Evolutionary conservation across 2,329 filamentous ascomycete genomes (phyloP).

Genomic region (Bipolaris victoriae): DNA sequence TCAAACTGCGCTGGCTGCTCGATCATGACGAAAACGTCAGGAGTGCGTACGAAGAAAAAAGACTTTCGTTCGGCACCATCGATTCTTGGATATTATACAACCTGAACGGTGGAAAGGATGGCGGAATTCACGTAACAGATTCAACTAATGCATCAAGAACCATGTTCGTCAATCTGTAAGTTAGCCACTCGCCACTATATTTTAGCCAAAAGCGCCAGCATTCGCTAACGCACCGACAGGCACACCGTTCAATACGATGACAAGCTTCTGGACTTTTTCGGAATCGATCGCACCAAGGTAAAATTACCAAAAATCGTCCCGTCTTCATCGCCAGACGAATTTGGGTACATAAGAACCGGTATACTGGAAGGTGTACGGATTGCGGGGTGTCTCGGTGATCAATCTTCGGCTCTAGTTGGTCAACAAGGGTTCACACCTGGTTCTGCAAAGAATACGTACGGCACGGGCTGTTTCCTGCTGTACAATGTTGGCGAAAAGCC

Average conservation of each 20-base stretch:
- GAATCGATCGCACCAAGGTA: constrained; percentile 73
- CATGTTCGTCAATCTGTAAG: constrained; percentile 86
- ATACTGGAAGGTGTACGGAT: constrained; percentile 73
- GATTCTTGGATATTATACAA: constrained; percentile 88
- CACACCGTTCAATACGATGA: constrained; percentile 81
- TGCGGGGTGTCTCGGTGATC: constrained; percentile 84
- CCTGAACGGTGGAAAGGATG: constrained; percentile 74
- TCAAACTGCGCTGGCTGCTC: constrained; percentile 84
- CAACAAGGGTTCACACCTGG: constrained; percentile 84
- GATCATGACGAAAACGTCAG: constrained; percentile 72
- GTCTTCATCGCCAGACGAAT: constrained; percentile 76
- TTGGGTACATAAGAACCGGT: constrained; percentile 70
- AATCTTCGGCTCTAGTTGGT: constrained; percentile 84
- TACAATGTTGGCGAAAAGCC: constrained; percentile 88
- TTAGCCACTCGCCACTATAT: background rate
- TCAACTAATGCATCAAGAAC: constrained; percentile 87
- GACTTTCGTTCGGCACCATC: constrained; percentile 83
- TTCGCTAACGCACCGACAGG: constrained; percentile 13
- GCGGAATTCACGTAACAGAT: constrained; percentile 79
- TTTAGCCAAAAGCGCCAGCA: background rate
- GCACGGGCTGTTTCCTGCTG: constrained; percentile 86
- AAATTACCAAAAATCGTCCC: constrained; percentile 81
- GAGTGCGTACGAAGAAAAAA: constrained; percentile 75
- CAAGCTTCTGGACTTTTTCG: constrained; percentile 77
- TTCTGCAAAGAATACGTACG: constrained; percentile 88